Conservation (phyloP, 352 stramenopile species). For the Phytophthora foliorum region DNA sequence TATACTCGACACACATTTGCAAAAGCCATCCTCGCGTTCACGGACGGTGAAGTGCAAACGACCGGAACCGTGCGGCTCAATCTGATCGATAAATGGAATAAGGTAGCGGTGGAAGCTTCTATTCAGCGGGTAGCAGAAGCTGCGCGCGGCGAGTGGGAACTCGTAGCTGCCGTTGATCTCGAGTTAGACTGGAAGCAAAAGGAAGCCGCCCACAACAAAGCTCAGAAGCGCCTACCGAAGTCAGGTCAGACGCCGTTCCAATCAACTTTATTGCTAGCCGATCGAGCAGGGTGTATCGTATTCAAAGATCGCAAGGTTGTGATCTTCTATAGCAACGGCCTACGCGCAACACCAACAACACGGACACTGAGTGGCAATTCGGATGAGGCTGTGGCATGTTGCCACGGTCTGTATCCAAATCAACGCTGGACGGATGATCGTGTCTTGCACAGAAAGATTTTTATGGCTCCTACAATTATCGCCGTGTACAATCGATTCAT, state of each 20-base stretch:
- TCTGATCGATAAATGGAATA: background rate
- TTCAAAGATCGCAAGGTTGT: conserved; percentile 11
- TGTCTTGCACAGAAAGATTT: conserved; percentile 1
- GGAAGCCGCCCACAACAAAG: background rate
- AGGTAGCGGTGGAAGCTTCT: background rate
- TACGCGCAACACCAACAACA: background rate
- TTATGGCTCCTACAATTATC: conserved; percentile 3
- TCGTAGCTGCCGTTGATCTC: background rate
- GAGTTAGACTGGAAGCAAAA: background rate
- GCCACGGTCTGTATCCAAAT: conserved; percentile 15
- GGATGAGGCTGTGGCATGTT: background rate
- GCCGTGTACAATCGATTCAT: conserved; percentile 19
- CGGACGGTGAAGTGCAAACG: background rate
- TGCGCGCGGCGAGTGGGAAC: background rate
- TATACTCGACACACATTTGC: conserved; percentile 12
- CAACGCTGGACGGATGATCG: conserved; percentile 3
- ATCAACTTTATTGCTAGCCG: too few relatives aligned
- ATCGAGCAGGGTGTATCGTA: conserved; percentile 1
- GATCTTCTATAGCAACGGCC: conserved; percentile 18
- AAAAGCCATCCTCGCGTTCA: conserved; percentile 5
- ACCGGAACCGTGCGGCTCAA: background rate
- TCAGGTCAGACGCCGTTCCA: background rate
- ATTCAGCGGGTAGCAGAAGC: background rate
- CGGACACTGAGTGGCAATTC: background rate
- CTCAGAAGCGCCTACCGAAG: background rate